Conservation (phyloP, 1,284 basidiomycete genomes). For the Leccinum pachyderme region DNA sequence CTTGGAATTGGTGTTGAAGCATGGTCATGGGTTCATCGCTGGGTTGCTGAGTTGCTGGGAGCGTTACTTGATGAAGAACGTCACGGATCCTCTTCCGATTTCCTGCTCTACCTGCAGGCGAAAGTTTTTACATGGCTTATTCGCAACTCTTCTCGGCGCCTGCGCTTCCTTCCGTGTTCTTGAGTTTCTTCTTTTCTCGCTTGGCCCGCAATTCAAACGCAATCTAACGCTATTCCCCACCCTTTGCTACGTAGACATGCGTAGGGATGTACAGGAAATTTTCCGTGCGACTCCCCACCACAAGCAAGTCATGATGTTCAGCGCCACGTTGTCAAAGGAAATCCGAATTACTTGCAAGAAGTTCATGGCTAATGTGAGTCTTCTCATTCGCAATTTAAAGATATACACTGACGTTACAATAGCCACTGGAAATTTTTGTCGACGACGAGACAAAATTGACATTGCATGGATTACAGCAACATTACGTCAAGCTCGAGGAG, state of each 20-base stretch:
- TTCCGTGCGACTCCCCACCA: constrained; percentile 99
- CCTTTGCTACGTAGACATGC: constrained; percentile 82
- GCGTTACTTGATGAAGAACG: constrained; percentile 30
- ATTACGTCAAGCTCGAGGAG: constrained; percentile 97
- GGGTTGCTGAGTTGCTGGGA: constrained; percentile 35
- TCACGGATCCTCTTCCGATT: constrained; percentile 15
- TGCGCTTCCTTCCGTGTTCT: constrained; percentile 17
- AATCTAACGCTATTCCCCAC: constrained; percentile 63
- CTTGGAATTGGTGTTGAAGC: constrained; percentile 35
- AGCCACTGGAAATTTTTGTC: constrained; percentile 99
- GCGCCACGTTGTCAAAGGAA: constrained; percentile 96
- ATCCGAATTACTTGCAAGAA: constrained; percentile 98
- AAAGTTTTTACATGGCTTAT: constrained; percentile 12
- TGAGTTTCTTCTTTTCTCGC: constrained; percentile 47
- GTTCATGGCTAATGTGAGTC: constrained; percentile 97
- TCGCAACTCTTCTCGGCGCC: constrained; percentile 14
- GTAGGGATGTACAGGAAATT: constrained; percentile 99
- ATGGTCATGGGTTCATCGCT: constrained; percentile 33
- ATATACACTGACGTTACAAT: constrained; percentile 10
- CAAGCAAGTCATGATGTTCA: constrained; percentile 99
- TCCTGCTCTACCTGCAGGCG: constrained; percentile 18
- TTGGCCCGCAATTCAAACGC: constrained; percentile 41
- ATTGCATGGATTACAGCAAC: constrained; percentile 97
- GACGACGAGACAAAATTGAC: constrained; percentile 99
- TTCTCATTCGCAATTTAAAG: background rate